These are phyloP conservation scores for Kluyveromyces aestuarii DNA, from an alignment of 805 yeast species.

Conservation along the genomic window DNA sequence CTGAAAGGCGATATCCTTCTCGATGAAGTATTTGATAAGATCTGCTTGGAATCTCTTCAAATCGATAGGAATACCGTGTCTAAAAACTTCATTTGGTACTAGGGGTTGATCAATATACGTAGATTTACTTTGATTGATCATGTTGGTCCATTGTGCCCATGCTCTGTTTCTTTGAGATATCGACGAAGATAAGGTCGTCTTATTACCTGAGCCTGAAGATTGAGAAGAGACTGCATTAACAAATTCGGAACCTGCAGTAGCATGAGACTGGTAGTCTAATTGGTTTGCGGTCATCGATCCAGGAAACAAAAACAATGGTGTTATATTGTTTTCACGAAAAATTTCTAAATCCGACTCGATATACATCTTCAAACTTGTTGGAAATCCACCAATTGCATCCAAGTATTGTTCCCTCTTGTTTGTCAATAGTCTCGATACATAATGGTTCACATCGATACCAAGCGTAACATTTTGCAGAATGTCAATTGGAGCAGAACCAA, in stretches of 20 bases:
- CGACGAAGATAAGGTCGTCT: constrained; percentile 17
- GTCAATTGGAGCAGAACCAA: constrained; percentile 53
- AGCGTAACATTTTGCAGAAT: constrained; percentile 55
- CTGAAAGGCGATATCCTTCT: constrained; percentile 50
- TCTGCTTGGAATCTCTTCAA: constrained; percentile 44
- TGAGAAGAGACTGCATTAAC: constrained; percentile 8
- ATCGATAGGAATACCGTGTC: constrained; percentile 43
- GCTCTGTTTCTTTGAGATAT: constrained; percentile 38
- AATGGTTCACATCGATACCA: constrained; percentile 82
- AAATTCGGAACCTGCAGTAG: constrained; percentile 18
- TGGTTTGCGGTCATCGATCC: constrained; percentile 44
- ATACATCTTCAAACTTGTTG: constrained; percentile 46
- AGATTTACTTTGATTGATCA: constrained; percentile 25
- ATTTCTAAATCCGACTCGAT: constrained; percentile 54
- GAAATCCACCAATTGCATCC: constrained; percentile 78
- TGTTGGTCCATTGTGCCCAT: constrained; percentile 37
- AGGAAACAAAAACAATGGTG: constrained; percentile 72
- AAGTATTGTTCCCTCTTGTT: constrained; percentile 57
- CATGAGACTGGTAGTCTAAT: constrained; percentile 23
- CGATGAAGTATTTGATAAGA: constrained; percentile 48
- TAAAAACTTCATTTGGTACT: constrained; percentile 38
- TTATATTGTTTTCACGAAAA: constrained; percentile 52
- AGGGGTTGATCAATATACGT: constrained; percentile 29
- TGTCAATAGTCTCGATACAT: constrained; percentile 51
- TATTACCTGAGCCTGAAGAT: constrained; percentile 6